A percentile compares a stretch with the other conserved stretches of the same genome.
Evolutionary conservation across 2,329 filamentous ascomycete genomes (phyloP).

Genomic region (Penicillium sp.): DNA sequence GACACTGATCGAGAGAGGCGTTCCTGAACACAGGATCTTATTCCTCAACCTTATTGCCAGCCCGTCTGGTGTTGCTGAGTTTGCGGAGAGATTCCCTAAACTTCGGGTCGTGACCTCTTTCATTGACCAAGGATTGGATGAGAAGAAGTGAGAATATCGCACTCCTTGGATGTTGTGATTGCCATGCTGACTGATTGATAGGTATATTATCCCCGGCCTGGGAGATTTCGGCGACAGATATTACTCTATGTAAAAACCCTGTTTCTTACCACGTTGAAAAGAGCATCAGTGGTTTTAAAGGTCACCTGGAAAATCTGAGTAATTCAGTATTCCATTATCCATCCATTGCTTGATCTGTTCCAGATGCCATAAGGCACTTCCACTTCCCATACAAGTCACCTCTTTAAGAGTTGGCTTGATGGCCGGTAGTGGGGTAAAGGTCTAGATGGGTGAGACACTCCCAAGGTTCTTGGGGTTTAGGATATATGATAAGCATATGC

Average conservation of each 20-base stretch:
- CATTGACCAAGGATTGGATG: constrained; percentile 91
- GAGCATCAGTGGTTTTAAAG: constrained; percentile 1
- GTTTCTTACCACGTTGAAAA: not conserved
- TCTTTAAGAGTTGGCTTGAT: not conserved
- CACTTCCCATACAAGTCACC: constrained; percentile 1
- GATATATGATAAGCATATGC: constrained; percentile 2
- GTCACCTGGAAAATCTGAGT: constrained; percentile 1
- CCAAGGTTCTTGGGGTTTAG: not conserved
- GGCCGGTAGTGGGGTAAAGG: not conserved
- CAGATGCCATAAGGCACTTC: not conserved
- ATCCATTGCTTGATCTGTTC: not conserved
- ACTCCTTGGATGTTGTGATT: not conserved
- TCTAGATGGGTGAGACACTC: constrained; percentile 1
- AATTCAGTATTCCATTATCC: not conserved
- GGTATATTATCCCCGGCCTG: constrained; percentile 90
- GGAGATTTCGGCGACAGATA: constrained; percentile 96
- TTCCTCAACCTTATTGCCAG: constrained; percentile 98
- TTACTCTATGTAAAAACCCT: constrained; percentile 70
- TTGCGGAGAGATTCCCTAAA: constrained; percentile 83
- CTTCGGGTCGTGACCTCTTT: constrained; percentile 93
- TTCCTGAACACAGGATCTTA: constrained; percentile 90
- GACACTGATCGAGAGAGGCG: constrained; percentile 81
- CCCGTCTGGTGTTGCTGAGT: constrained; percentile 84
- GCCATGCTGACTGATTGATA: constrained; percentile 42
- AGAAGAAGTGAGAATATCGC: constrained; percentile 75